Base-by-base conservation (phyloP, 495 filamentous ascomycete genomes). In the Penicillium silybi region DNA sequence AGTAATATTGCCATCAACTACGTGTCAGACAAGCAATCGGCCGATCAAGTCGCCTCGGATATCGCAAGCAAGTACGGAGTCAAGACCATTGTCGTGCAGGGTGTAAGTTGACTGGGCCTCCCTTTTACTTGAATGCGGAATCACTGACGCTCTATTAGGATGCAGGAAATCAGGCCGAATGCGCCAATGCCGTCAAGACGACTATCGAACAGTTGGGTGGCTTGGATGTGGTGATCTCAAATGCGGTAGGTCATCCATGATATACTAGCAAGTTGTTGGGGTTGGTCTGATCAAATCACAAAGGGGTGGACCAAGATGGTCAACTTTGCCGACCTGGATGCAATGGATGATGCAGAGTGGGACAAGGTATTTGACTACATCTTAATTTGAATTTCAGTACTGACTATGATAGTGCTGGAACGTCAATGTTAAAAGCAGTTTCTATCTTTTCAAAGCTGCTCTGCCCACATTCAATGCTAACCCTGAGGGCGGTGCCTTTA, bases 1-100 rank as follows among this genome's bases (percentile, higher is more conserved):
- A 80, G 70, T 55, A 87, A 88, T 59, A 65, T 90, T 41, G 84
- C 82, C 15, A 83, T 91, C 62, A 89, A 89, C 63, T 90, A 87
- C 58, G 67, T 77, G 50, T 77, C 77, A 19, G 81, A 71, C 60
- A 65, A 62, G 38, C 66, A 73, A 17, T 67, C 71, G 2, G 87
- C 87, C 1, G 70, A 83, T 44, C 73, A 75, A 19, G 65, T 86
- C 11, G 79, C 74, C 0, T 57, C 71, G 7, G 76, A 79, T 46
- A 56, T 88, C 16, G 64, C 74, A 43, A 67, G 68, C 42, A 65
- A 77, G 39, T 76, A 80, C 56, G 69, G 70, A 4, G 76, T 84
- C 43, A 85, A 83, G 66, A 75, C 73, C 2, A 58, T 78, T 45
- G 54, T 77, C 5, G 62, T 89, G 44, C 77, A 88, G 58, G 86